These are phyloP conservation scores for Eugenia klotzschiana DNA, from an alignment of 441 rosid genomes.

Conservation along the genomic window DNA sequence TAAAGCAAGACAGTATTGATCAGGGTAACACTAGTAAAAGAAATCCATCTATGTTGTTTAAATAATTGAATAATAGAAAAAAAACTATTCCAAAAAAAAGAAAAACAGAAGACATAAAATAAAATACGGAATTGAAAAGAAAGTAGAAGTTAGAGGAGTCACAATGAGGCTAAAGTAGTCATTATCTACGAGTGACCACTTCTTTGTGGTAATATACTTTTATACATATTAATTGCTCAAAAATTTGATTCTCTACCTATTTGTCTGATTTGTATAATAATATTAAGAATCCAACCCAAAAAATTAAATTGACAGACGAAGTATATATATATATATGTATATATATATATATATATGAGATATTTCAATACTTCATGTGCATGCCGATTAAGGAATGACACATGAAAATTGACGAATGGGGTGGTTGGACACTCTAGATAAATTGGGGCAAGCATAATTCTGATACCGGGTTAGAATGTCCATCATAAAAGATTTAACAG, in stretches of 20 bases:
- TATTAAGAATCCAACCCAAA: too few relatives aligned
- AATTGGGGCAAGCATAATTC: not conserved
- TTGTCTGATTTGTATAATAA: not conserved
- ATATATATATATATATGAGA: too few relatives aligned
- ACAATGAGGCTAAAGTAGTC: too few relatives aligned
- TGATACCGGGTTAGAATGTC: not conserved
- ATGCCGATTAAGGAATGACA: not conserved
- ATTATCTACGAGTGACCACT: too few relatives aligned
- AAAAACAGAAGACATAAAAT: not conserved
- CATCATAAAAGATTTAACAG: not conserved
- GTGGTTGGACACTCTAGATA: not conserved
- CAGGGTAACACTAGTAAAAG: not conserved
- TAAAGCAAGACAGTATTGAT: not conserved
- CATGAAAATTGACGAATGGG: accelerated
- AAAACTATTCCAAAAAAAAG: not conserved
- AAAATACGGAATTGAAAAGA: not conserved
- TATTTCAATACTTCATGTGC: not conserved
- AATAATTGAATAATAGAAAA: not conserved
- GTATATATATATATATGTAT: too few relatives aligned
- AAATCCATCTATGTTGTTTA: not conserved
- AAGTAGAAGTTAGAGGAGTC: not conserved
- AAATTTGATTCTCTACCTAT: not conserved
- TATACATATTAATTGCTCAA: not conserved
- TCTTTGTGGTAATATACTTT: not conserved
- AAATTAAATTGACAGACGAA: too few relatives aligned